Evolutionary conservation across 2,329 filamentous ascomycete species (phyloP).

Genomic region (Trichoderma polysporum): DNA sequence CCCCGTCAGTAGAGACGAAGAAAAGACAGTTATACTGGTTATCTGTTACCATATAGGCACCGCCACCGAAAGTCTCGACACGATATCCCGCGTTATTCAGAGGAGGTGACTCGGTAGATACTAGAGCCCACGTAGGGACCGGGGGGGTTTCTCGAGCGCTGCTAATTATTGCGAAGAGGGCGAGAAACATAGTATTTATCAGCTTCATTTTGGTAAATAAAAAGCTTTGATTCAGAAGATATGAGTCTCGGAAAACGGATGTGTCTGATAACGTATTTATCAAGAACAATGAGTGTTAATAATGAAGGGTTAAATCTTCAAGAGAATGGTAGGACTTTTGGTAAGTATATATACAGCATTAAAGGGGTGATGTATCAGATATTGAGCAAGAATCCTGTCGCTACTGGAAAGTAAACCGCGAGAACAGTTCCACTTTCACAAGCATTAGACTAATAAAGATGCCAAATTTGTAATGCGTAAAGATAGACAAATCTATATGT

Average conservation of each 20-base stretch:
- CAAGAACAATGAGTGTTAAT: not conserved
- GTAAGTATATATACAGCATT: no score
- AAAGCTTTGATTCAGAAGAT: not conserved
- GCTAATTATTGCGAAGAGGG: not conserved
- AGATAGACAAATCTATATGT: no score
- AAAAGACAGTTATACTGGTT: not conserved
- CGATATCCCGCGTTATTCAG: not conserved
- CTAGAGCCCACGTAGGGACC: not conserved
- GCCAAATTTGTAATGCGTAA: no score
- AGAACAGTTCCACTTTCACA: no score
- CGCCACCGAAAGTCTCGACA: not conserved
- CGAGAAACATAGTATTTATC: not conserved
- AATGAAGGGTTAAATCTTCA: no score
- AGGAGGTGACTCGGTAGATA: not conserved
- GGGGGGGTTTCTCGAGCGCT: not conserved
- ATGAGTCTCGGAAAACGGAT: not conserved
- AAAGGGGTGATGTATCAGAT: no score
- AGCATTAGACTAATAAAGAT: no score
- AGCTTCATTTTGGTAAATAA: not conserved
- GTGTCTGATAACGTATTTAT: not conserved
- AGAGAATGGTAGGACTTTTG: no score
- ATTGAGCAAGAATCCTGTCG: no score
- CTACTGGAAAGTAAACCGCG: no score
- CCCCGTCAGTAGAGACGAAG: not conserved
- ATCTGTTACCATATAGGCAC: not conserved